Base-by-base conservation (phyloP, 257 asterid species). In the Anisodus acutangulus region DNA sequence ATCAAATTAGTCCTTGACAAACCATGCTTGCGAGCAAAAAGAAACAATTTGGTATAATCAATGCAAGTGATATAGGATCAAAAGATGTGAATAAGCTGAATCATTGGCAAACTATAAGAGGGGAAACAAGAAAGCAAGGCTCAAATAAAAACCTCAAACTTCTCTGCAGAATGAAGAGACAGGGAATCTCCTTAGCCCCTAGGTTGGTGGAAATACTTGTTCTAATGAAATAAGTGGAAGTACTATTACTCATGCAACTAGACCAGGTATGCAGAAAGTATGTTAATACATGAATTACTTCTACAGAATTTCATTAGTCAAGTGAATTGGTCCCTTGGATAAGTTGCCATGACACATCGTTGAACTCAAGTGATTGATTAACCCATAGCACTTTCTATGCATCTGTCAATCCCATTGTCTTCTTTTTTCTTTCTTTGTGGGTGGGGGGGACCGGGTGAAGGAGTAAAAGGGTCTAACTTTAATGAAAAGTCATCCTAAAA, bases 111-210 rank as follows among this genome's bases (percentile, higher is more conserved):
- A 15, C 13, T 22, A 71, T 22, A 74, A 49, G 63, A 74, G 15
- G 22, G 59, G 15, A 16, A 58, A 58, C 45, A 51, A 67, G 76
- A 22, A 49, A 51, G 43, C 19, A 47, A n/a, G 19, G 39, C 17
- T 72, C 80, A 72, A n/a, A 72, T 47, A 5, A 47, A 71, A 10
- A n/a, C 80, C 17, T 72, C 80, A 45, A 22, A 5, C 59, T 62
- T 74, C 60, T 74, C 81, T 11, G 81, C 62, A 49, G 58, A 72
- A 72, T n/a, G 80, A 72, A 72, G 39, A 72, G 39, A 72, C 41
- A 22, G 12, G 81, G 62, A 43, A 74, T n/a, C 22, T 7, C 59
- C 35, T 5, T 74, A 49, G 62, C 62, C 62, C 43, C 62, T 74
- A 35, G 60, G 62, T 49, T 74, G 49, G 62, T 49, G 17, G 62